phyloP scores from a whole-genome alignment of 2,329 filamentous ascomycete genomes.

The Scedosporium boydii region DNA sequence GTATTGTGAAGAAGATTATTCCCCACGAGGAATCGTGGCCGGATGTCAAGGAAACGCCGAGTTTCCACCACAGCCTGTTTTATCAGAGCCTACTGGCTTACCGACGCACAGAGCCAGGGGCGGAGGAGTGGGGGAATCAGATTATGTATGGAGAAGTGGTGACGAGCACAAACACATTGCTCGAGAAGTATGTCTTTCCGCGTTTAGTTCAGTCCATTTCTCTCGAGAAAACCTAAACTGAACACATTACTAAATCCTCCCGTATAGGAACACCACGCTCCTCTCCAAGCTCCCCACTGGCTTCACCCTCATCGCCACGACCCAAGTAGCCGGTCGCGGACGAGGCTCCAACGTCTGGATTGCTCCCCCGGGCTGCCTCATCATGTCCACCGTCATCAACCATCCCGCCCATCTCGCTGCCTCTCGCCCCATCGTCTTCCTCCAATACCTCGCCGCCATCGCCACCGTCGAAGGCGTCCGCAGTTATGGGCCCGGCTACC shows the following conservation, averaged over 20 bases:
- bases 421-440: slow-evolving; percentile 75
- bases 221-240: background rate
- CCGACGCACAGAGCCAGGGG: slow-evolving; percentile 43
- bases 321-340: slow-evolving; percentile 78
- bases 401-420: slow-evolving; percentile 66
- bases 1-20: slow-evolving; percentile 63
- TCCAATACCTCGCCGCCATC: slow-evolving; percentile 87
- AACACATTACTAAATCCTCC: background rate
- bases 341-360: slow-evolving; percentile 93
- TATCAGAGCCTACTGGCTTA: slow-evolving; percentile 64
- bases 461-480: slow-evolving; percentile 79
- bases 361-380: slow-evolving; percentile 72
- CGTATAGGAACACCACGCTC: slow-evolving; percentile 60
- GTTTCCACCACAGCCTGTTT: slow-evolving; percentile 76
- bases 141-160: slow-evolving; percentile 86
- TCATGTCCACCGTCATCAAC: slow-evolving; percentile 82
- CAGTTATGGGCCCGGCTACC: slow-evolving; percentile 67
- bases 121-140: slow-evolving; percentile 62
- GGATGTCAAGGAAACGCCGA: slow-evolving; percentile 63
- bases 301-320: slow-evolving; percentile 81
- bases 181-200: slow-evolving; percentile 60
- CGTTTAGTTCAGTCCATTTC: background rate
- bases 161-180: slow-evolving; percentile 85
- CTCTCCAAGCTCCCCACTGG: slow-evolving; percentile 70
- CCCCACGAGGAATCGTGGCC: slow-evolving; percentile 62